These are phyloP conservation scores for Agaricus blazei DNA, from an alignment of 768 basidiomycete species.

Conservation along the genomic window DNA sequence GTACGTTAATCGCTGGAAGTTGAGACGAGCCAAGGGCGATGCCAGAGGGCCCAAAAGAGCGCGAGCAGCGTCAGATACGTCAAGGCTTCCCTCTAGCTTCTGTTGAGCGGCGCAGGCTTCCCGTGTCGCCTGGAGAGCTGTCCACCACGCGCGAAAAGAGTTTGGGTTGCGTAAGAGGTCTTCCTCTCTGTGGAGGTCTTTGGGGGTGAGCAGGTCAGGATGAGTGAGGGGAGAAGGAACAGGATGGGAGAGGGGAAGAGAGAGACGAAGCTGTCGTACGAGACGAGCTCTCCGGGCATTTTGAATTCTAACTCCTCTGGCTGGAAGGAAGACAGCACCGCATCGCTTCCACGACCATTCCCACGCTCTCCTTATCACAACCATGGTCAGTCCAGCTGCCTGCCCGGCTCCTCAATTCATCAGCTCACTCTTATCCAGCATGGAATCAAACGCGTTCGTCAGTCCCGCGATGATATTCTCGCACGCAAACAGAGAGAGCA, in stretches of 20 bases:
- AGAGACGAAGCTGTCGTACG: constrained; percentile 43
- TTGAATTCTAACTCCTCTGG: constrained; percentile 11
- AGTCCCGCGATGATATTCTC: constrained; percentile 55
- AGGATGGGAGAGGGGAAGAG: constrained; percentile 80
- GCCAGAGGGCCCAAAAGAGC: constrained; percentile 76
- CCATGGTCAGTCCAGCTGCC: constrained; percentile 9
- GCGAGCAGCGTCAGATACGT: constrained; percentile 45
- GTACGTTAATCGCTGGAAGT: constrained; percentile 80
- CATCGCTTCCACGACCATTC: neutral
- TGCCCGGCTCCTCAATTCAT: neutral
- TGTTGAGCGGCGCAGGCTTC: constrained; percentile 56
- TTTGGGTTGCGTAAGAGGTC: constrained; percentile 88
- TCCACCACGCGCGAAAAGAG: constrained; percentile 92
- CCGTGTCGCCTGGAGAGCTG: constrained; percentile 71
- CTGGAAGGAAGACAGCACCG: neutral
- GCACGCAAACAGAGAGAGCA: constrained; percentile 67
- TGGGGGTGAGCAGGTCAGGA: constrained; percentile 64
- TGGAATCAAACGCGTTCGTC: constrained; percentile 57
- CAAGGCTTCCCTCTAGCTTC: constrained; percentile 45
- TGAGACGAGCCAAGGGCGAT: constrained; percentile 63
- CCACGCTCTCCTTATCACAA: constrained; percentile 1
- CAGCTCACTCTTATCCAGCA: constrained; percentile 41
- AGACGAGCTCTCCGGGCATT: constrained; percentile 49
- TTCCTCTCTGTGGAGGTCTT: constrained; percentile 87
- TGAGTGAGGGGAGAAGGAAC: constrained; percentile 78